Evolutionary conservation across 805 yeast species (phyloP), one percentile per base, ranked within the genome.

Genomic region (Cyberlindnera subsufficiens): DNA sequence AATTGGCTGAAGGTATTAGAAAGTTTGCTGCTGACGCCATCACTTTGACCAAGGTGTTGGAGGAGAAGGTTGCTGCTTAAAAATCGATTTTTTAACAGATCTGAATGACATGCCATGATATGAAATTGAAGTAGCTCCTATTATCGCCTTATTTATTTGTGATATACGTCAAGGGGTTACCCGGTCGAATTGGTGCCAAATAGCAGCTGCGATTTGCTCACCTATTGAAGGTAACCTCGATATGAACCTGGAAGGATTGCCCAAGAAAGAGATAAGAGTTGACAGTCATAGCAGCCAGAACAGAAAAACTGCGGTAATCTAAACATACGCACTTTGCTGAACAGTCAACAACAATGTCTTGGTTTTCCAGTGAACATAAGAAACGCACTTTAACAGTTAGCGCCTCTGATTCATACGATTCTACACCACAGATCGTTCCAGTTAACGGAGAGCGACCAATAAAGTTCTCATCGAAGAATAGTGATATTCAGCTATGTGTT

Each of bases 1-100:
- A 93, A 77, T 80, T 93, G 65, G 71, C 96, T 58, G 96, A 93
- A 66, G 99, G 99, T 79, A 93, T 93, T 74, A 86, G 98, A 78
- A 80, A 82, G 68, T 93, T 93, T 71, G 86, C 96, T 59, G 91
- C 85, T 67, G 99, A 93, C 68, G 83, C 95, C 59, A 80, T 72
- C 58, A 82, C 96, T 43, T 78, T 93, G 65, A 69, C 80, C 66
- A 67, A 74, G 47, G 72, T 80, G 61, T 76, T 86, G 66, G 80
- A 79, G 65, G 66, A 74, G 56, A 80, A 73, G 64, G 68, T 80
- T 51, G 60, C 69, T 55, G 69, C 67, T 51, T 68, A 56, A 47
- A 15, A n/a, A 15, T n/a, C 14, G 15, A n/a, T 30, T n/a, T n/a
- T 30, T 8, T 30, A 22, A 22, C 13, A 22, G 27, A 22, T 22